Percentiles rank a stretch among this genome's conserved stretches.
phyloP scores from a whole-genome alignment of 345 rosid genomes.

The Psidium friedrichsthalianum region DNA sequence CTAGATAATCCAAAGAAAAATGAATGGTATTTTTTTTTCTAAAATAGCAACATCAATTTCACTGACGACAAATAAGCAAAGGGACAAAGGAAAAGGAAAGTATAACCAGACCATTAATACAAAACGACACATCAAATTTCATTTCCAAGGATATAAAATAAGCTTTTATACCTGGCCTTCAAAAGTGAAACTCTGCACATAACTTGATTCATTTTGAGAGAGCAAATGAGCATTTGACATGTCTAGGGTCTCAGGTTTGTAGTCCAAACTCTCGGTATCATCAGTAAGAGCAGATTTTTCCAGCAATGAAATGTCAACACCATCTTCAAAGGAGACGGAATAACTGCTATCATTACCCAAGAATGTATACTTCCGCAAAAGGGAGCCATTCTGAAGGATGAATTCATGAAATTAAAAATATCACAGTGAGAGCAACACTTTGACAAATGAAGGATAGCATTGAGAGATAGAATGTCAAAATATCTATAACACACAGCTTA shows the following conservation, averaged over 20 bases:
- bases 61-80: not conserved
- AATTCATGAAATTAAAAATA: not conserved
- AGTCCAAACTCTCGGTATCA: constrained; percentile 27
- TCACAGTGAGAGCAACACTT: not conserved
- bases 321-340: constrained; percentile 70
- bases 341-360: constrained; percentile 93
- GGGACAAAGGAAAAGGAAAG: not conserved
- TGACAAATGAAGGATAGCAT: not conserved
- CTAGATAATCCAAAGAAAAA: not conserved
- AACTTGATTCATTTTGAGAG: constrained; percentile 27
- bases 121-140: not conserved
- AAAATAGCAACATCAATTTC: not conserved
- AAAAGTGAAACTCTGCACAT: constrained; percentile 58
- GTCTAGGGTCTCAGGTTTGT: constrained; percentile 24
- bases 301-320: constrained; percentile 59
- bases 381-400: constrained; percentile 66
- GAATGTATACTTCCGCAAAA: constrained; percentile 74
- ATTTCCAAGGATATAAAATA: not conserved
- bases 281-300: constrained; percentile 37
- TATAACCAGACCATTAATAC: not conserved
- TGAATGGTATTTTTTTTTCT: not conserved
- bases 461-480: not conserved
- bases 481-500: not conserved
- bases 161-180: constrained; percentile 71
- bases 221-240: constrained; percentile 19